These are phyloP conservation scores for Penicillium glabrum DNA, from an alignment of 2,329 filamentous ascomycete species.

Conservation along the genomic window DNA sequence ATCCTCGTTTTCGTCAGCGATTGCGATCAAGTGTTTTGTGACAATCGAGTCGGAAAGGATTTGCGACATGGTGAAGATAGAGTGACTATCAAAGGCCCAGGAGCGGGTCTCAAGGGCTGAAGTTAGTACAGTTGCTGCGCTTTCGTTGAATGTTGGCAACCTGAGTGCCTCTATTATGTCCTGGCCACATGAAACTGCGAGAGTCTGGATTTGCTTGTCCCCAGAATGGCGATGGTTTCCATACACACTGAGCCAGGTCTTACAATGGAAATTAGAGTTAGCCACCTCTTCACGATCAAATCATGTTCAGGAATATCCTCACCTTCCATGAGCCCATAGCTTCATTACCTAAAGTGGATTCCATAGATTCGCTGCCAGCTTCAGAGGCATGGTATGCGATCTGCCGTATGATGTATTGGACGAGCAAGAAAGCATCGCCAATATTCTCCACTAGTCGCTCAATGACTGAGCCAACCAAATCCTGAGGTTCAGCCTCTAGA, in stretches of 20 bases:
- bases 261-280: background rate
- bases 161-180: constrained; percentile 31
- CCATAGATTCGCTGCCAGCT: constrained; percentile 17
- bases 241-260: constrained; percentile 39
- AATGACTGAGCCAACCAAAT: constrained; percentile 9
- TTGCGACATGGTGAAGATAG: constrained; percentile 30
- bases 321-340: constrained; percentile 40
- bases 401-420: constrained; percentile 36
- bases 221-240: constrained; percentile 17
- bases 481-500: constrained; percentile 18
- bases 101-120: constrained; percentile 21
- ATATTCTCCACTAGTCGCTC: constrained; percentile 29
- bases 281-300: background rate
- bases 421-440: constrained; percentile 37
- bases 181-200: constrained; percentile 34
- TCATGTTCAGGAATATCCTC: constrained; percentile 8
- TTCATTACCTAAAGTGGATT: constrained; percentile 29
- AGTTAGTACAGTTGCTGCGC: constrained; percentile 19
- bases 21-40: constrained; percentile 30
- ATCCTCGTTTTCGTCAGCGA: constrained; percentile 38
- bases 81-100: constrained; percentile 18
- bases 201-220: constrained; percentile 8
- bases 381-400: constrained; percentile 26
- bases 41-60: constrained; percentile 34
- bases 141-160: constrained; percentile 18